These are phyloP conservation scores for Trichoderma afroharzianum DNA, from an alignment of 2,329 filamentous ascomycete species.

Conservation along the genomic window DNA sequence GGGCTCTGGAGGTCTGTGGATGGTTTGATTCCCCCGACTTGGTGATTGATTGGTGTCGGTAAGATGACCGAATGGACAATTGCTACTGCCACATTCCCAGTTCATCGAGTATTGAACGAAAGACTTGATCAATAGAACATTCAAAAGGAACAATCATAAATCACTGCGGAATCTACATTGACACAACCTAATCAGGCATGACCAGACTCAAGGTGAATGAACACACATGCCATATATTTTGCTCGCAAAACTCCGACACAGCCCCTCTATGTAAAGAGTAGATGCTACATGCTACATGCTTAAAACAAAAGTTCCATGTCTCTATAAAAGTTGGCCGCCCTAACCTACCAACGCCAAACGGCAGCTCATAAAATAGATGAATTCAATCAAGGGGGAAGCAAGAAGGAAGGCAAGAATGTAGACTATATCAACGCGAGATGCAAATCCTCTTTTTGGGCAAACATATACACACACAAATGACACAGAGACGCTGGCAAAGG, in stretches of 20 bases:
- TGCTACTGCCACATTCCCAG: background rate
- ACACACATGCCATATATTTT: background rate
- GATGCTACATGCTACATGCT: background rate
- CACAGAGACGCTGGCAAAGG: background rate
- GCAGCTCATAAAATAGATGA: background rate
- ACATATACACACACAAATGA: background rate
- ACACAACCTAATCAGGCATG: background rate
- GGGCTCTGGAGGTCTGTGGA: too few relatives aligned
- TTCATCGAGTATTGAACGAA: background rate
- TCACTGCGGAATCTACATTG: background rate
- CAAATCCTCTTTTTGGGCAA: background rate
- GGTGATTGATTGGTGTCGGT: too few relatives aligned
- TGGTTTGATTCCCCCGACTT: too few relatives aligned
- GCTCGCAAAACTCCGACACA: background rate
- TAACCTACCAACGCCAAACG: slow-evolving; percentile 11
- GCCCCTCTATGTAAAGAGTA: background rate
- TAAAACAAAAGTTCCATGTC: background rate
- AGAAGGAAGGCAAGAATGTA: background rate
- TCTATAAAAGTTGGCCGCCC: background rate
- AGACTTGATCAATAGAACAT: background rate
- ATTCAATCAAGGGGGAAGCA: background rate
- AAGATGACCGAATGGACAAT: too few relatives aligned
- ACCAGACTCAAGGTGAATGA: background rate
- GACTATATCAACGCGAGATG: background rate
- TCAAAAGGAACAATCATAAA: background rate